Conservation (phyloP, 2,329 filamentous ascomycete genomes). For the Pseudogymnoascus verrucosus region DNA sequence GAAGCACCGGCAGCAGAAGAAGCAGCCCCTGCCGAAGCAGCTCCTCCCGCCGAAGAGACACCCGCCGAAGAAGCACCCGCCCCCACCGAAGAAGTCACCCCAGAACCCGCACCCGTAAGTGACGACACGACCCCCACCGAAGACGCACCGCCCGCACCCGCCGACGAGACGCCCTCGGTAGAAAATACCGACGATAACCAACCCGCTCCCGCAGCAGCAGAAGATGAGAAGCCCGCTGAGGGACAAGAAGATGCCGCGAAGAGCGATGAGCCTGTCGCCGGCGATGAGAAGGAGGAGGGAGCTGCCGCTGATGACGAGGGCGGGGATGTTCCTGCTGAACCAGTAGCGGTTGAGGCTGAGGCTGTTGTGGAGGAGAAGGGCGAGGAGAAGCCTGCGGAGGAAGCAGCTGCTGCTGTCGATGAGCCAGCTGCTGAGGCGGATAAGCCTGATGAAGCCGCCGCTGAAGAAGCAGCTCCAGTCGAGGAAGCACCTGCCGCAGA, state of each 20-base stretch:
- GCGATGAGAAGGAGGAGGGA: conserved; percentile 13
- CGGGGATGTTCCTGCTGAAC: background rate
- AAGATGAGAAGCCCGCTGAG: conserved; percentile 2
- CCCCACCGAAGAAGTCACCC: background rate
- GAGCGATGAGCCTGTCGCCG: background rate
- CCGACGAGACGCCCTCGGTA: conserved; percentile 8
- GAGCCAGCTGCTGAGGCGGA: conserved; percentile 13
- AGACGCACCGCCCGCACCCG: background rate
- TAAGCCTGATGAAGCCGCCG: conserved; percentile 12
- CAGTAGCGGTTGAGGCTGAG: conserved; percentile 11
- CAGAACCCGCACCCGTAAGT: background rate
- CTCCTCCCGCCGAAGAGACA: background rate
- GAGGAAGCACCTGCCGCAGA: conserved; percentile 11
- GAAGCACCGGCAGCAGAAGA: background rate
- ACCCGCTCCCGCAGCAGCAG: conserved; percentile 1
- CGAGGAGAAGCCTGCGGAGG: conserved; percentile 15
- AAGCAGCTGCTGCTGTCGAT: conserved; percentile 16
- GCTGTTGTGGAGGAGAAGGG: conserved; percentile 13
- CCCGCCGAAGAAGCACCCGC: conserved; percentile 7
- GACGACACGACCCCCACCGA: conserved; percentile 11
- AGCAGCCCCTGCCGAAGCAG: background rate
- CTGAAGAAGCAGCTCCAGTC: background rate
- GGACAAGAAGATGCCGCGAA: conserved; percentile 1
- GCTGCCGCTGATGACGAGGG: conserved; percentile 1
- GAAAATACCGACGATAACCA: background rate